Evolutionary conservation across 176 grass and related monocot genomes (phyloP), one percentile per base, ranked within the genome.

Genomic region (Microstegium vimineum): DNA sequence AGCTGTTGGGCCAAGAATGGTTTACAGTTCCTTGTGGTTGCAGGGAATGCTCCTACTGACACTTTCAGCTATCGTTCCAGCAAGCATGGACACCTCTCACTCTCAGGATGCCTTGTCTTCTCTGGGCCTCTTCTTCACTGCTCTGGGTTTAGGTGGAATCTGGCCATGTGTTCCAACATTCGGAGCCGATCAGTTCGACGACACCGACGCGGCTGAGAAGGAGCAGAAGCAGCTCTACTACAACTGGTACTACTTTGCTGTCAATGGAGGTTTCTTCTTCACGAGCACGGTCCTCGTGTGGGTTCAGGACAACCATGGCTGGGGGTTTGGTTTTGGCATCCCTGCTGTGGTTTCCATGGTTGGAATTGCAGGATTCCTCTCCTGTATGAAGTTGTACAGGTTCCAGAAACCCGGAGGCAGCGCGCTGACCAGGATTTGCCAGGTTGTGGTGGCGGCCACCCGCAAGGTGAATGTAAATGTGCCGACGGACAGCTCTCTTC

Each of bases 131-230:
- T 90, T 87, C 36, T 42, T 90, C 10, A 87, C 84, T 22, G 91
- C 87, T 22, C 61, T 93, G 37, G 88, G 91, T 25, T 76, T 83
- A 2, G 91, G 91, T 33, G 91, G 91, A 4, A 85, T 93, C 57
- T 85, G 84, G 43, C 91, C 91, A 6, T 93, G 88, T 43, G 88
- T 90, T 20, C 84, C 91, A 0, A 78, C 85, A 28, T 93, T 93
- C 22, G 88, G 88, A 20, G 88, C 91, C 8, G 91, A 93, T 75
- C 91, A 93, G 12, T 93, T 93, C 20, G 81, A 93, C 14, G 82
- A 88, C 20, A 82, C 82, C 0, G 88, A 93, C 35, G 23, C 18
- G 2, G 0, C 1, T 5, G 91, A 93, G 85, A 62, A 74, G 47
- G 43, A 46, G 9, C 79, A 70, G 37, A 90, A 93, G 68, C 82